phyloP scores from a whole-genome alignment of 192 early-diverging fungal species.

The Martensiomyces pterosporus region DNA sequence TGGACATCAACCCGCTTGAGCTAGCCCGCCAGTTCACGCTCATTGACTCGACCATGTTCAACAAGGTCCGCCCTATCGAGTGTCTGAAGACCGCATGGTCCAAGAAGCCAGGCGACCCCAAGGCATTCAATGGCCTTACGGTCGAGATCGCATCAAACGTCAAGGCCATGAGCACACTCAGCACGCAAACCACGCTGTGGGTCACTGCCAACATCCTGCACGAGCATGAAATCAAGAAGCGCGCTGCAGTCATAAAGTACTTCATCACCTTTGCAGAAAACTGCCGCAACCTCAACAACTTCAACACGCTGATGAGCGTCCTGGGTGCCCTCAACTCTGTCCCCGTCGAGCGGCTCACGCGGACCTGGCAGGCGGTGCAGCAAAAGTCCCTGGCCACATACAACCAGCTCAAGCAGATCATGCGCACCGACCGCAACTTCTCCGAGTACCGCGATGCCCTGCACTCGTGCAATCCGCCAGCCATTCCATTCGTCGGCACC shows the following conservation, averaged over 20 bases:
- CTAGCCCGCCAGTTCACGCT: conserved; percentile 94
- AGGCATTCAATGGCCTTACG: conserved; percentile 50
- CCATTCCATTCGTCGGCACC: conserved; percentile 80
- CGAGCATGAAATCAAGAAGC: conserved; percentile 77
- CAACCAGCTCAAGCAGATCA: conserved; percentile 65
- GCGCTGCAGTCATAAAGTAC: conserved; percentile 72
- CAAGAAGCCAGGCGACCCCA: conserved; percentile 57
- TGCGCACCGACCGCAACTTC: conserved; percentile 81
- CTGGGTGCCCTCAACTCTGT: conserved; percentile 86
- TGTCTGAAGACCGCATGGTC: conserved; percentile 91
- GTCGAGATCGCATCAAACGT: conserved; percentile 72
- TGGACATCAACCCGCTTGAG: conserved; percentile 91
- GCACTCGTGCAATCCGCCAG: conserved; percentile 73
- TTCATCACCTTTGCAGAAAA: conserved; percentile 79
- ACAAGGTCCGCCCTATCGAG: conserved; percentile 80
- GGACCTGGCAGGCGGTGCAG: conserved; percentile 83
- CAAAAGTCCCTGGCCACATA: conserved; percentile 55
- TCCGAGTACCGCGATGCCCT: conserved; percentile 75
- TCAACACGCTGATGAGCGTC: conserved; percentile 87
- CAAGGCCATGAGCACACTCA: conserved; percentile 79
- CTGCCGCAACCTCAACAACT: conserved; percentile 89
- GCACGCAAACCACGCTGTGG: conserved; percentile 85
- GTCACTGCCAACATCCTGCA: conserved; percentile 77
- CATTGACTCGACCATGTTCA: conserved; percentile 80
- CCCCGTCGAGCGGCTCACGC: conserved; percentile 80